Base-by-base conservation (phyloP, 345 rosid species). In the Cardamine chenopodiifolia region DNA sequence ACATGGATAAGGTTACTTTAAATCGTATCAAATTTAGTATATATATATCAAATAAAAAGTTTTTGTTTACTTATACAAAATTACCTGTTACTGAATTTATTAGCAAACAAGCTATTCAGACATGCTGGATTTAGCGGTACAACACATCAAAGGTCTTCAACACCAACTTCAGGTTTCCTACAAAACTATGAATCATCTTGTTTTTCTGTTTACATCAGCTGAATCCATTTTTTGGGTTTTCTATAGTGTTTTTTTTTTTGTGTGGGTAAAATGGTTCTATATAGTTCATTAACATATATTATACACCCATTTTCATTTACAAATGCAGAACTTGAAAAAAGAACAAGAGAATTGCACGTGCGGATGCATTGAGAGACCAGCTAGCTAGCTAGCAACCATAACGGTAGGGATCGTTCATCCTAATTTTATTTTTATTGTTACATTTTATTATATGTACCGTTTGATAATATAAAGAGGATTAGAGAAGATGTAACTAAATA, bases 71-170 rank as follows among this genome's bases (percentile, higher is more conserved):
- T 68, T 17, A 39, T 5, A 40, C 29, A 20, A 19, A 34, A 32
- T 7, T 58, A 5, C 20, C 15, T 60, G 25, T 56, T 63, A 26
- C 23, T 49, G 47, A n/a, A 22, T 58, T 66, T 49, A 15, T 48
- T 84, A 95, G 99, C 99, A 95, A 95, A 91, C 97, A 40, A 91
- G 97, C 84, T 95, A 95, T 45, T 70, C 99, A 14, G 97, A 95
- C 85, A 95, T 95, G 99, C 81, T 95, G 81, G 99, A 95, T 72
- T 78, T 91, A 81, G 99, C 99, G 12, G 97, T 90, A 67, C 87
- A 95, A 78, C 97, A 95, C 80, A 95, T 95, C 80, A 95, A 84
- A 81, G 90, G 93, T 37, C 96, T 95, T 67, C 97, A 95, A 83
- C 83, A 83, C 60, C 92, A 95, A 73, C 93, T 95, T 62, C 85